A percentile compares a stretch with the other conserved stretches of the same genome.
phyloP scores from a whole-genome alignment of 192 early-diverging fungal genomes.

The Gryganskiella cystojenkinii region DNA sequence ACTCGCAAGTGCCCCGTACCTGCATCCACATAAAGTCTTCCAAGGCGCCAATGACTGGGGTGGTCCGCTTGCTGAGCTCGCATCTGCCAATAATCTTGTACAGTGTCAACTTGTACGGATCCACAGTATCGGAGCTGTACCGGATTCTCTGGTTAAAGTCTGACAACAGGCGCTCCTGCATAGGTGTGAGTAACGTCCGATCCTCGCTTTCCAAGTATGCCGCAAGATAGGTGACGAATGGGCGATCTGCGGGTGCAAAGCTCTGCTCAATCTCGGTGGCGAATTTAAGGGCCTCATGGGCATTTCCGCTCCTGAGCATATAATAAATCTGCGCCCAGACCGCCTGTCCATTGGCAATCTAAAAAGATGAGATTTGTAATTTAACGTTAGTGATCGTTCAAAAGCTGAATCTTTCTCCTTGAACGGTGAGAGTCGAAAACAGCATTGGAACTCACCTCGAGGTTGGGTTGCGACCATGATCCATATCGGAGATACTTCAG shows the following conservation, averaged over 20 bases:
- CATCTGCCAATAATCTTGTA: constrained; percentile 93
- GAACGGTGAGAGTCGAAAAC: neutral
- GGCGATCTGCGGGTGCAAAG: constrained; percentile 68
- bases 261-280: constrained; percentile 64
- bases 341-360: constrained; percentile 66
- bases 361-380: neutral
- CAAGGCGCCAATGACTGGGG: constrained; percentile 75
- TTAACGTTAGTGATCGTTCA: neutral
- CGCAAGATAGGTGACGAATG: constrained; percentile 78
- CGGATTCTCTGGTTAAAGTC: constrained; percentile 65
- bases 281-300: constrained; percentile 75
- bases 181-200: constrained; percentile 53
- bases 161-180: constrained; percentile 66
- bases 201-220: constrained; percentile 66
- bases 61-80: constrained; percentile 76
- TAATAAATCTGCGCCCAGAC: constrained; percentile 92
- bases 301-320: constrained; percentile 81
- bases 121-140: constrained; percentile 61
- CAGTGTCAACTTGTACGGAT: constrained; percentile 93
- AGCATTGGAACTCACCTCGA: constrained; percentile 45
- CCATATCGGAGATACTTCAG: constrained; percentile 73
- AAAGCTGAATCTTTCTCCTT: neutral
- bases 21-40: constrained; percentile 97
- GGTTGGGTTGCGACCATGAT: constrained; percentile 47
- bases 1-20: too few species aligned